Evolutionary conservation across 2,329 filamentous ascomycete species (phyloP), one percentile per base, ranked within the genome.

Genomic region (Fusarium temperatum): DNA sequence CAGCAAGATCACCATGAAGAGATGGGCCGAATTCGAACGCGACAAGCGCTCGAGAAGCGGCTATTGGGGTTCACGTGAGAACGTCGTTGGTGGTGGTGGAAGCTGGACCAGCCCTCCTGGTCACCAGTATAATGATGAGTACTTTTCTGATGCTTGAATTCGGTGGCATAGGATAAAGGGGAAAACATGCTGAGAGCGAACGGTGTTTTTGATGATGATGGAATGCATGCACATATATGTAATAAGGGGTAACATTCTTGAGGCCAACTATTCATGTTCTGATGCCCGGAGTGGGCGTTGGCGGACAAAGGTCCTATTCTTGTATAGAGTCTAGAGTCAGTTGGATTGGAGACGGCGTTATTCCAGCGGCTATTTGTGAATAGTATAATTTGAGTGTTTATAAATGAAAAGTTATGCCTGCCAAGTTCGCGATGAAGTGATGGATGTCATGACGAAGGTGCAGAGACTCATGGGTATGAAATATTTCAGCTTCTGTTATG

Each of bases 1-100:
- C 83, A 97, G 93, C 83, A 97, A 98, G 89, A 99, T 99, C 81
- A 98, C 96, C 42, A 99, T 99, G 96, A 98, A 98, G 88, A 87
- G 96, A 78, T 99, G 96, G 96, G 93, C 92, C 73, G 96, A 99
- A 84, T 99, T 98, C 81, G 96, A 99, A 87, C 86, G 89, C 24
- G 89, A 91, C 72, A 87, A 89, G 70, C 85, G 89, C 38, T 80
- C 82, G 58, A 84, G 83, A 74, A 84, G 80, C 77, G 84, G 84
- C 70, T 88, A 87, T 81, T 89, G 87, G 86, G 85, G 84, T 35
- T 83, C 81, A 18, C 84, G 84, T 66, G 88, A 90, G 78, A 89
- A 86, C 65, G 81, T 89, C 44, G 81, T 82, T 17, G 82, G 83
- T 28, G 82, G 82, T 32, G 79, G 78, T 63, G 82, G 82, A 47